Evolutionary conservation across 805 yeast species (phyloP), one percentile per base, ranked within the genome.

Genomic region (Starmerella apis): DNA sequence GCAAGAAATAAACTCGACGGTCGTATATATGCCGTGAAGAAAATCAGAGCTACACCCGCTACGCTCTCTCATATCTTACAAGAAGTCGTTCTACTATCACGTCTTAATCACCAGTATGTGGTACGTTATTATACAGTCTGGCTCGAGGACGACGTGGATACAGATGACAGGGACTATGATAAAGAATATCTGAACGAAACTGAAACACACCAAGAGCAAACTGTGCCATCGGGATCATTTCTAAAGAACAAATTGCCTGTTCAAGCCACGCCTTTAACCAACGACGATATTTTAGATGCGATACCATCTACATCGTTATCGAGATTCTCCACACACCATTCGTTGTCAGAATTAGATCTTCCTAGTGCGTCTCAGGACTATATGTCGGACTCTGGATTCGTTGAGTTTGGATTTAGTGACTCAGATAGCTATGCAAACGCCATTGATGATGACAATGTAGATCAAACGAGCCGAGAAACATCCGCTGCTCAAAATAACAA

Each of bases 121-220:
- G 98, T 92, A 3, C 71, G 99, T 50, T 92, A 92, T 66, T 92
- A 85, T 66, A 94, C 96, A 3, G 95, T 96, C 0, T 92, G 99
- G 99, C 76, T 90, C 4, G 96, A 88, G 62, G 94, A 86, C 49
- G 81, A 80, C 25, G 54, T 59, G 27, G 62, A 49, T 7, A 16
- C 68, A 59, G 13, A 16, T 11, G 28, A 18, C 7, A 27, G 22
- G 4, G 25, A 22, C 3, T 20, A 13, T n/a, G 33, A 22, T 24
- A n/a, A 16, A 8, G 28, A 4, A 5, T 22, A 37, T 19, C 7
- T 16, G 22, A 3, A 2, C 2, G 24, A 13, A 9, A 22, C 2
- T n/a, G 8, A 27, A 7, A 14, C 23, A 24, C 31, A 31, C 5
- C 25, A 3, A 23, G 43, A 23, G 7, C 43, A 38, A 23, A 9